Base-by-base conservation (phyloP, 305 asterid genomes). In the Fraxinus paxiana region DNA sequence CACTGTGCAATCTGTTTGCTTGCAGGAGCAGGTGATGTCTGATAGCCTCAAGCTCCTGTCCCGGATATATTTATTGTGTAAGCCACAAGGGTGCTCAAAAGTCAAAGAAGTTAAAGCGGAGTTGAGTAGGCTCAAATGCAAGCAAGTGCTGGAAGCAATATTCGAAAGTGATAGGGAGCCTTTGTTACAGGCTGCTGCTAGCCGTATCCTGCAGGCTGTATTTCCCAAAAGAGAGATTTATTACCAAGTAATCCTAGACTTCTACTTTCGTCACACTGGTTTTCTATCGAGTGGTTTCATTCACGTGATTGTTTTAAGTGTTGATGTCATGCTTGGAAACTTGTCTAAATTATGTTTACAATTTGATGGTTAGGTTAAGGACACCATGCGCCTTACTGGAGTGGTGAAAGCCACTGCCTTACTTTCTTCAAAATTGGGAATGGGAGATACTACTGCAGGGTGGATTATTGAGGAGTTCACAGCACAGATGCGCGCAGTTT, bases 401-500 rank as follows among this genome's bases (percentile, higher is more conserved):
- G 99, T 94, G 75, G 98, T 96, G 84, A 94, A 96, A 86, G 92
- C 97, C 81, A 94, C 97, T 18, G 75, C 88, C 69, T 35, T 85
- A 46, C 98, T 96, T 86, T 90, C 91, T 24, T 93, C 93, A 13
- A 94, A 90, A 86, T 88, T 96, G 85, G 98, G 98, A 56, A 88
- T 87, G 86, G 98, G 98, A 83, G 97, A 93, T 87, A 90, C 86
- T 80, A 86, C 98, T 38, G 81, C 97, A 69, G 95, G 94, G 76
- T 96, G 98, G 99, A 90, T 94, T 59, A 87, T 94, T 76, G 97
- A 94, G 90, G 98, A 91, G 90, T 96, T 96, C 78, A 96, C 98
- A 0, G 90, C 93, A 28, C 98, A 94, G 85, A 96, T 96, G 99
- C 98, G 94, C 77, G 97, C 97, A 56, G 98, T 96, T 89, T 96